phyloP scores from a whole-genome alignment of 345 rosid species.

The Lumnitzera littorea region DNA sequence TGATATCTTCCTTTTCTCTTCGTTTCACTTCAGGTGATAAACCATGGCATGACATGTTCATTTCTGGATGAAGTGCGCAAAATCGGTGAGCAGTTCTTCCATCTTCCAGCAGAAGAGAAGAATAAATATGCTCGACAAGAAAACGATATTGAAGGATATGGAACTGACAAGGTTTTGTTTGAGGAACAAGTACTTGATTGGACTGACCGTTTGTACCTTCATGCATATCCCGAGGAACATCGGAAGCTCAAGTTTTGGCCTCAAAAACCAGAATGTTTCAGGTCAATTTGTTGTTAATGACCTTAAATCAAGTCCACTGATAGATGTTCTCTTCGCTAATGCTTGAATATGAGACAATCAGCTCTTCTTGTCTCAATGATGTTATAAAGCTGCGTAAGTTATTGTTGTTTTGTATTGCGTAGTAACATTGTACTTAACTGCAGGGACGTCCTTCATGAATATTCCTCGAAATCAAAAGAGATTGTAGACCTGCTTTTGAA shows the following conservation, averaged over 20 bases:
- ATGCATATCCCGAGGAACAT: slow-evolving; percentile 34
- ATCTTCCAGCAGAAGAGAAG: slow-evolving; percentile 49
- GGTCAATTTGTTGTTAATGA: slow-evolving; percentile 16
- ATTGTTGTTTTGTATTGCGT: background rate
- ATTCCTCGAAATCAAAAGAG: slow-evolving; percentile 1
- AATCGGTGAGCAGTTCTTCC: slow-evolving; percentile 44
- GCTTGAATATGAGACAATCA: background rate
- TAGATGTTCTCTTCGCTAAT: background rate
- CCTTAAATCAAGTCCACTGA: background rate
- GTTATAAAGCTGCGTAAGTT: no score
- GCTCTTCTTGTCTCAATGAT: background rate
- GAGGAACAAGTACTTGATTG: slow-evolving; percentile 66
- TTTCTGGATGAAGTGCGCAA: slow-evolving; percentile 42
- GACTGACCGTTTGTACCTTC: slow-evolving; percentile 55
- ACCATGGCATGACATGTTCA: slow-evolving; percentile 49
- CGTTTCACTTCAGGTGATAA: slow-evolving; percentile 32
- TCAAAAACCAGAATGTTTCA: slow-evolving; percentile 37
- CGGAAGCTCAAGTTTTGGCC: slow-evolving; percentile 53
- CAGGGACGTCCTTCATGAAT: slow-evolving; percentile 16
- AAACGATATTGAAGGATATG: slow-evolving; percentile 59
- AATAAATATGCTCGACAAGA: slow-evolving; percentile 39
- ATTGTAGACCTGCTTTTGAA: slow-evolving; percentile 12
- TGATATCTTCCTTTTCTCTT: background rate
- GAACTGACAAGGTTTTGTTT: slow-evolving; percentile 51
- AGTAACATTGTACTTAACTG: background rate